Evolutionary conservation across 2,329 filamentous ascomycete species (phyloP).

Genomic region (Chaetothyriales sp.): DNA sequence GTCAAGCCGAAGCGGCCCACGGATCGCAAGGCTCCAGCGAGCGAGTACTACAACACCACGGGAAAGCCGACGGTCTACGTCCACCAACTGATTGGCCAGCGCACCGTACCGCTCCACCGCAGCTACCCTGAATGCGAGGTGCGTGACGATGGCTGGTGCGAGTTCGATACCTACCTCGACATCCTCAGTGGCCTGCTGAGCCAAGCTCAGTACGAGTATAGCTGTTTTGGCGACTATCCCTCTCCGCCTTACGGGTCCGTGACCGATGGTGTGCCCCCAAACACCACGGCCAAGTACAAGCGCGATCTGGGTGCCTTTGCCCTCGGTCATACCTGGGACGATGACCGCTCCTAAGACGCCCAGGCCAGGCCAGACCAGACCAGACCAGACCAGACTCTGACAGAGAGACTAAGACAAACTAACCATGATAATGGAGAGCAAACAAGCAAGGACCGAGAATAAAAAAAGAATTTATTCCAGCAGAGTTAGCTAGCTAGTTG

Average conservation of each 20-base stretch:
- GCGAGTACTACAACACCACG: constrained; percentile 31
- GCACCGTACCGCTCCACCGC: constrained; percentile 52
- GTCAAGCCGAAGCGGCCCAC: constrained; percentile 39
- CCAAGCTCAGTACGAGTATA: constrained; percentile 46
- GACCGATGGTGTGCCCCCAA: constrained; percentile 17
- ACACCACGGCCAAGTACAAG: neutral
- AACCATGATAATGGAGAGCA: too few relatives aligned
- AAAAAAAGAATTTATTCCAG: too few relatives aligned
- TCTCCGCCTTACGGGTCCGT: constrained; percentile 16
- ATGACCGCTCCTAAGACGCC: neutral
- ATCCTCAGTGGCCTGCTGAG: constrained; percentile 45
- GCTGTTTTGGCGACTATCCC: constrained; percentile 43
- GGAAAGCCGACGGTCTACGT: constrained; percentile 50
- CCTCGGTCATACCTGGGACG: neutral
- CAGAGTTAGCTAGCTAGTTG: too few relatives aligned
- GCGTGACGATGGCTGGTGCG: constrained; percentile 62
- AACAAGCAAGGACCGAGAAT: too few relatives aligned
- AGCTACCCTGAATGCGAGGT: constrained; percentile 52
- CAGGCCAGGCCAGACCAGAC: too few relatives aligned
- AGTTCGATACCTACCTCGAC: constrained; percentile 51
- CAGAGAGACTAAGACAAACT: too few relatives aligned
- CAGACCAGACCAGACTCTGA: too few relatives aligned
- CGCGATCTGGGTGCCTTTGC: neutral
- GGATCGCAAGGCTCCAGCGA: constrained; percentile 10
- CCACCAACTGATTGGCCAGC: constrained; percentile 59